phyloP scores from a whole-genome alignment of 352 stramenopile genomes.

The Globisporangium okanoganense region DNA sequence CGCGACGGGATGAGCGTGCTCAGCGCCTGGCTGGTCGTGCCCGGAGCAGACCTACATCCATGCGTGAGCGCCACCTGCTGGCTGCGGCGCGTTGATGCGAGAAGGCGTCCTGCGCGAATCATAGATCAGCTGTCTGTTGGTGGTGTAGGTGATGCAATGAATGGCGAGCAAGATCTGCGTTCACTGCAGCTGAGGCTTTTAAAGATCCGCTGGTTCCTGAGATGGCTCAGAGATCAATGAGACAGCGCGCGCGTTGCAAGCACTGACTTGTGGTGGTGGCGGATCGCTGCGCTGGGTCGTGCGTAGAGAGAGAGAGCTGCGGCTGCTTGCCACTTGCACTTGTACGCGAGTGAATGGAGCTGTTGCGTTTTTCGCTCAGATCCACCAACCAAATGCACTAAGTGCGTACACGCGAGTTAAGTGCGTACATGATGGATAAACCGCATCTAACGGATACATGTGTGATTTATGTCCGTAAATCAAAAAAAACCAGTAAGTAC shows the following conservation, averaged over 20 bases:
- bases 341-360: constrained; percentile 4
- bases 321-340: constrained; percentile 2
- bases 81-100: constrained; percentile 15
- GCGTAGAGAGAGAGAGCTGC: background rate
- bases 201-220: background rate
- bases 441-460: background rate
- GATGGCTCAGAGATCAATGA: background rate
- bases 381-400: constrained; percentile 8
- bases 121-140: constrained; percentile 11
- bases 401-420: background rate
- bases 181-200: background rate
- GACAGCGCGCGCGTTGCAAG: background rate
- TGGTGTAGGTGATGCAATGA: background rate
- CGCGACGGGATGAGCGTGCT: constrained; percentile 12
- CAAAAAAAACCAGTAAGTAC: background rate
- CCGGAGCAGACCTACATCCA: background rate
- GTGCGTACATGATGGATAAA: background rate
- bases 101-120: constrained; percentile 22
- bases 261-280: background rate
- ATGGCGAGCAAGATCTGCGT: background rate
- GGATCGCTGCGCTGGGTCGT: background rate
- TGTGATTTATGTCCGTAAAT: background rate
- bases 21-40: constrained; percentile 10
- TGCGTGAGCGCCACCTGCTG: constrained; percentile 19
- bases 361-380: background rate